phyloP scores from a whole-genome alignment of 2,329 filamentous ascomycete genomes.

The Purpureocillium lavendulum region DNA sequence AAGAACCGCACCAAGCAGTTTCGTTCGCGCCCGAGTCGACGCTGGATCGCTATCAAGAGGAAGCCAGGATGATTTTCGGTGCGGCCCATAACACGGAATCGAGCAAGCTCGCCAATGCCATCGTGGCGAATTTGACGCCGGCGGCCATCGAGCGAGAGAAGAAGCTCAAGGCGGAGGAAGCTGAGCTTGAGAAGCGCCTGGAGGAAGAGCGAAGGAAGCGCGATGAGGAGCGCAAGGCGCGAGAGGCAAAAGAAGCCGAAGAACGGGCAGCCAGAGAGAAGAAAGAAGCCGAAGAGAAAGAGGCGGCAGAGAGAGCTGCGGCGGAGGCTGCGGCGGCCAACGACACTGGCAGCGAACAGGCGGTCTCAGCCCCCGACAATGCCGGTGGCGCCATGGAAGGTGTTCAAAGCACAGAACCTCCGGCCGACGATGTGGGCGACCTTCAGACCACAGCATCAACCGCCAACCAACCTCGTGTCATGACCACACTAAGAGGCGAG shows the following conservation, averaged over 20 bases:
- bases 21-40: conserved; percentile 68
- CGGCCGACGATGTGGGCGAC: conserved; percentile 19
- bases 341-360: conserved; percentile 1
- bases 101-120: conserved; percentile 56
- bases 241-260: conserved; percentile 65
- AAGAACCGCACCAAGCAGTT: conserved; percentile 66
- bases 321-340: conserved; percentile 43
- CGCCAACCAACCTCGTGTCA: conserved; percentile 41
- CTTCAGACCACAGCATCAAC: conserved; percentile 9
- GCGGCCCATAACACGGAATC: conserved; percentile 55
- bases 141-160: conserved; percentile 77
- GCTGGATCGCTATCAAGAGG: conserved; percentile 75
- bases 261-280: conserved; percentile 59
- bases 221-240: conserved; percentile 56
- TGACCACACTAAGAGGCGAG: conserved; percentile 76
- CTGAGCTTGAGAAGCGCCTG: conserved; percentile 49
- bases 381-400: conserved; percentile 62
- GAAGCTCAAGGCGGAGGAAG: conserved; percentile 53
- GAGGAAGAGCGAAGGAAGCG: conserved; percentile 58
- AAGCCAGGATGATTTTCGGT: conserved; percentile 80
- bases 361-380: conserved; percentile 7
- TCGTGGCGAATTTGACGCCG: conserved; percentile 70
- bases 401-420: conserved; percentile 47
- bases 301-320: conserved; percentile 47
- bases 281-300: conserved; percentile 62